Evolutionary conservation across 805 yeast species (phyloP), one percentile per base, ranked within the genome.

Genomic region (Monosporozyma siamensis): DNA sequence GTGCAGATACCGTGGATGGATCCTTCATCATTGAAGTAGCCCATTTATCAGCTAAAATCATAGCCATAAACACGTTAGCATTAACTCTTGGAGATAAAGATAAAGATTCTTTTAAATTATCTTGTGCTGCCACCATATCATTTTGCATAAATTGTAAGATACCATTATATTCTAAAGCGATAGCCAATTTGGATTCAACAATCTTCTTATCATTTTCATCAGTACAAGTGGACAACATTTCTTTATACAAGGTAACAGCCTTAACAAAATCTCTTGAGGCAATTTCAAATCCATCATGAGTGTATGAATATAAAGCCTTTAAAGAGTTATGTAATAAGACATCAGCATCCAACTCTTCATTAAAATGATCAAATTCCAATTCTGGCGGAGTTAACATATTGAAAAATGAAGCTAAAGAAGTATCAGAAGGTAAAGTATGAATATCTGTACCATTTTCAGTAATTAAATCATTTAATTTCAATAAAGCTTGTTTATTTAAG

Each of bases 141-240:
- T 80, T 78, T 65, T 81, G 82, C 68, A 92, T 74, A 67, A 89
- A 90, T 52, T 76, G 75, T 67, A 88, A 80, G 20, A 92, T 80
- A 61, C 92, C 95, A 37, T 75, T 66, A 64, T 85, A 82, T 69
- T 89, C 97, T 54, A 75, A 75, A 37, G 95, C 92, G 56, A 87
- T 68, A 17, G 94, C 78, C 42, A 77, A 49, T 52, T 69, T 68
- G 41, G 64, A 54, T 42, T 65, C 61, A 32, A 62, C 43, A 9
- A 41, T 34, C 6, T 53, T 58, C 20, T 54, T 46, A 39, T 46
- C 40, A 34, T 53, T 48, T 26, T 57, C 59, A 23, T 53, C 47
- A 29, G 14, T 29, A 29, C 3, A 7, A 29, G 14, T 14, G 8
- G 17, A 17, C 37, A 39, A 37, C 9, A 30, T 15, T 9, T 36